Evolutionary conservation across 495 filamentous ascomycete genomes (phyloP).

Genomic region (Umbilicaria muhlenbergii): DNA sequence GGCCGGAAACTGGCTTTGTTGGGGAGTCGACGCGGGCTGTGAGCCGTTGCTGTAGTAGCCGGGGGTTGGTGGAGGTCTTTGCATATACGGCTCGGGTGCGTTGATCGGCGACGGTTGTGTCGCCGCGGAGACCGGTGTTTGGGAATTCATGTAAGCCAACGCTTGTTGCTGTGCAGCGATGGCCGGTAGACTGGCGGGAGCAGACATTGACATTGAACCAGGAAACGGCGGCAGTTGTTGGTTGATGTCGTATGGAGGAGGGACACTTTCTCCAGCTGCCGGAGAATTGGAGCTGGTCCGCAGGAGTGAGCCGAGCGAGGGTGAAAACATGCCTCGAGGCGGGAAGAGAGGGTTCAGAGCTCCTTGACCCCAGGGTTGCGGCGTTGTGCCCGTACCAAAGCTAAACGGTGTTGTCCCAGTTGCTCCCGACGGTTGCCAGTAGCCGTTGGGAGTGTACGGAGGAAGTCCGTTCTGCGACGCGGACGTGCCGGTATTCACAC

Average conservation of each 20-base stretch:
- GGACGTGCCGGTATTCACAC: conserved; percentile 37
- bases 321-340: conserved; percentile 38
- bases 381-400: conserved; percentile 30
- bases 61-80: conserved; percentile 39
- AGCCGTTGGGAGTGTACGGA: conserved; percentile 26
- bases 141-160: conserved; percentile 20
- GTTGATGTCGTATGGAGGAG: conserved; percentile 40
- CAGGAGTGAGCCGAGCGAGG: conserved; percentile 28
- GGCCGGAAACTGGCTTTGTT: conserved; percentile 29
- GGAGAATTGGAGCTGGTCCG: conserved; percentile 36
- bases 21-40: background rate
- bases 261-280: conserved; percentile 28
- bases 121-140: conserved; percentile 31
- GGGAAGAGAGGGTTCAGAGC: conserved; percentile 24
- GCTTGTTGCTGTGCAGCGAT: conserved; percentile 10
- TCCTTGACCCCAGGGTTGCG: conserved; percentile 25
- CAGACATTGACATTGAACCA: conserved; percentile 32
- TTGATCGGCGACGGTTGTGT: conserved; percentile 45
- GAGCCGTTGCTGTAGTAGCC: background rate
- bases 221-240: conserved; percentile 41
- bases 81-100: conserved; percentile 43
- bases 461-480: conserved; percentile 30
- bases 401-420: conserved; percentile 38
- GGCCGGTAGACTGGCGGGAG: conserved; percentile 17
- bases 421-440: conserved; percentile 31